These are phyloP conservation scores for Moesziomyces antarcticus DNA, from an alignment of 1,284 basidiomycete genomes.

Conservation along the genomic window DNA sequence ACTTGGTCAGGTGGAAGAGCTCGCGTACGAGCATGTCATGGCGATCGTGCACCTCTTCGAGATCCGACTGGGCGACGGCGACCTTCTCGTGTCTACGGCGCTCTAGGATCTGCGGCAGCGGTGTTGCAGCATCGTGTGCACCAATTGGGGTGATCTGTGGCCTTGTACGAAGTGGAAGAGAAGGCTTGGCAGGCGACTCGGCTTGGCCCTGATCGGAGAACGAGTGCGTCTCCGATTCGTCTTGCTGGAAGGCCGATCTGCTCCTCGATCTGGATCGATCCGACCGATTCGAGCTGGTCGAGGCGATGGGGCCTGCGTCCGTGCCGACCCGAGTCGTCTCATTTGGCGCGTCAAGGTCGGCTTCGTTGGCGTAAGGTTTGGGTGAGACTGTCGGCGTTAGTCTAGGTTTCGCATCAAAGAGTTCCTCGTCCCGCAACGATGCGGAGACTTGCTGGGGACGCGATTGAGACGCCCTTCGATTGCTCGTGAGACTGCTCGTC, in stretches of 20 bases:
- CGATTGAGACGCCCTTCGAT: slow-evolving; percentile 8
- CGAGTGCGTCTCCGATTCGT: slow-evolving; percentile 9
- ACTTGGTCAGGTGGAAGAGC: slow-evolving; percentile 60
- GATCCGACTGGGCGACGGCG: slow-evolving; percentile 34
- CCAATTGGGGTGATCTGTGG: slow-evolving; percentile 34
- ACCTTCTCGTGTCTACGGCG: slow-evolving; percentile 29
- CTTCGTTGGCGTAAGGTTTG: slow-evolving; percentile 10
- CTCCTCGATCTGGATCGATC: slow-evolving; percentile 31
- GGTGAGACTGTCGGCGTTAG: not conserved
- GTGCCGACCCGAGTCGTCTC: slow-evolving; percentile 8
- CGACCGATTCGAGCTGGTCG: slow-evolving; percentile 10
- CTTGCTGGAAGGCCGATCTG: slow-evolving; percentile 20
- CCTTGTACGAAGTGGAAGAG: slow-evolving; percentile 6
- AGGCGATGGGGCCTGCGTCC: not conserved
- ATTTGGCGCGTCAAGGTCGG: slow-evolving; percentile 16
- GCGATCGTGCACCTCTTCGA: slow-evolving; percentile 49
- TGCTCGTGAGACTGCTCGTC: not conserved
- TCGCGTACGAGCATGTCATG: slow-evolving; percentile 62
- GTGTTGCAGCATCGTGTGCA: slow-evolving; percentile 12
- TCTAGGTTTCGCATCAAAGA: not conserved
- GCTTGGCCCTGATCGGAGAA: not conserved
- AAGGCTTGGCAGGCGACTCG: not conserved
- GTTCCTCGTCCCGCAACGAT: slow-evolving; percentile 9
- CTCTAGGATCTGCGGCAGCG: slow-evolving; percentile 34
- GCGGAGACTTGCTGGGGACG: slow-evolving; percentile 8